phyloP scores from a whole-genome alignment of 169 alveolate species.

The Babesia ovata region DNA sequence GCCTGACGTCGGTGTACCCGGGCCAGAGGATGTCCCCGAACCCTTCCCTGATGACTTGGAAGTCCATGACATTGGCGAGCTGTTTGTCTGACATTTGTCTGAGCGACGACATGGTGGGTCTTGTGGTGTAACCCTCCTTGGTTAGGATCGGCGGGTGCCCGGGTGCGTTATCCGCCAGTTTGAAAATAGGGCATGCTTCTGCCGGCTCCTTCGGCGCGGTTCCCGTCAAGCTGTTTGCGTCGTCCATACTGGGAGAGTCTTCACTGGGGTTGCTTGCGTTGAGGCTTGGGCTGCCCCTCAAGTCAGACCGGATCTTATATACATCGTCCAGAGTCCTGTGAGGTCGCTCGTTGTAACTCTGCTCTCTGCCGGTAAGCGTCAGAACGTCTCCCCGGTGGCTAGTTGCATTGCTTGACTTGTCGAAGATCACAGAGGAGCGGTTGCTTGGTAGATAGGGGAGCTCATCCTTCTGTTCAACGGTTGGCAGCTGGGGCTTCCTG shows the following conservation, averaged over 20 bases:
- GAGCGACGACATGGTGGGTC: slow-evolving; percentile 76
- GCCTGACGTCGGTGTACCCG: slow-evolving; percentile 80
- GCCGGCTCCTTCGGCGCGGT: slow-evolving; percentile 7
- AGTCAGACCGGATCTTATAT: background rate
- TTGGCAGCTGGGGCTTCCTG: background rate
- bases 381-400: background rate
- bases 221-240: background rate
- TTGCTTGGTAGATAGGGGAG: slow-evolving; percentile 13
- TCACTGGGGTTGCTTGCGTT: background rate
- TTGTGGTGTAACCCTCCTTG: slow-evolving; percentile 69
- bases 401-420: background rate
- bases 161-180: slow-evolving; percentile 26
- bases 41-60: slow-evolving; percentile 71
- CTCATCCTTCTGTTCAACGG: slow-evolving; percentile 1
- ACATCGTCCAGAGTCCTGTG: background rate
- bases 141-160: slow-evolving; percentile 72
- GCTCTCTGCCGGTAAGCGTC: background rate
- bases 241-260: background rate
- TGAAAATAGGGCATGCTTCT: slow-evolving; percentile 9
- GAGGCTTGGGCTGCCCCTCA: background rate
- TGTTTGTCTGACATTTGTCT: slow-evolving; percentile 77
- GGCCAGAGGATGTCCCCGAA: slow-evolving; percentile 83
- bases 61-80: slow-evolving; percentile 75
- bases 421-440: background rate
- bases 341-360: background rate